Evolutionary conservation across 2,329 filamentous ascomycete species (phyloP).

Genomic region (Aureobasidium pullulans): DNA sequence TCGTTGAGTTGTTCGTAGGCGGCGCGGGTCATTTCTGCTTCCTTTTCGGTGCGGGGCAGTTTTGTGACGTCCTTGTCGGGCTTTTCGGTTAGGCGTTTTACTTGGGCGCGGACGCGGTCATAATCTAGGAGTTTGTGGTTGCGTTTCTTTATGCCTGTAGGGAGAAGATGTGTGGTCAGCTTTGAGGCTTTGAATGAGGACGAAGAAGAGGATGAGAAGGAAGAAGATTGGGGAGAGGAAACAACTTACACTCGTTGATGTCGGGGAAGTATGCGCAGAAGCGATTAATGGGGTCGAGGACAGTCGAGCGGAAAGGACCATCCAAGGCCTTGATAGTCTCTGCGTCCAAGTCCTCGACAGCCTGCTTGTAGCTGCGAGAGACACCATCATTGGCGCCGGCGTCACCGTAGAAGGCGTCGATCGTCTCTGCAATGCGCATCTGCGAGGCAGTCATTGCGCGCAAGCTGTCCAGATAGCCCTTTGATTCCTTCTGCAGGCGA

Average conservation of each 20-base stretch:
- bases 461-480: slow-evolving; percentile 92
- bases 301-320: slow-evolving; percentile 88
- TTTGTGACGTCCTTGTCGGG: slow-evolving; percentile 98
- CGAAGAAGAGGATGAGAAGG: too few species aligned
- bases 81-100: slow-evolving; percentile 96
- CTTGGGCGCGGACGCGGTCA: slow-evolving; percentile 88
- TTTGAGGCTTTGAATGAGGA: too few species aligned
- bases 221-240: too few species aligned
- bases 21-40: slow-evolving; percentile 85
- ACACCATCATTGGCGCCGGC: slow-evolving; percentile 91
- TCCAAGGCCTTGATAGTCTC: slow-evolving; percentile 98
- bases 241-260: slow-evolving; percentile 91
- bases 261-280: slow-evolving; percentile 99
- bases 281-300: slow-evolving; percentile 87
- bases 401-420: slow-evolving; percentile 98
- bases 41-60: slow-evolving; percentile 90
- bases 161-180: not conserved
- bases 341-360: slow-evolving; percentile 92
- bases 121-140: slow-evolving; percentile 98
- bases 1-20: slow-evolving; percentile 97
- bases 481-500: slow-evolving; percentile 92
- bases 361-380: slow-evolving; percentile 94
- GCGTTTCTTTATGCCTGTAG: slow-evolving; percentile 87
- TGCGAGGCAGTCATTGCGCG: slow-evolving; percentile 98
- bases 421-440: slow-evolving; percentile 98